These are phyloP conservation scores for Echria macrotheca DNA, from an alignment of 495 filamentous ascomycete genomes.

Conservation along the genomic window DNA sequence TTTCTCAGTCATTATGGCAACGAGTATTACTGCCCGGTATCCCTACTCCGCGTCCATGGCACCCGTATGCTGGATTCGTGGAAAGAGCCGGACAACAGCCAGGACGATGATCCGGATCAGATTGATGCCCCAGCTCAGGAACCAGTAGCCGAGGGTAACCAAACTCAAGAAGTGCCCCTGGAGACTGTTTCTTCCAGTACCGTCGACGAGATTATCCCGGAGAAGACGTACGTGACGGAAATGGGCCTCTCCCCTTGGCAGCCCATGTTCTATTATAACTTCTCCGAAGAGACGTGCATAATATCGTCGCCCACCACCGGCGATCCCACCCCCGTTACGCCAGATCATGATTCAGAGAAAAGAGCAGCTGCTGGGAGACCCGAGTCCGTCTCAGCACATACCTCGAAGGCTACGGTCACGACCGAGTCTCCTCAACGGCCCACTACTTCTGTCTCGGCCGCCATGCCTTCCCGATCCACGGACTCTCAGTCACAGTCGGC, in stretches of 20 bases:
- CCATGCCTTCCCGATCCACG: conserved; percentile 7
- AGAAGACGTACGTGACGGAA: conserved; percentile 1
- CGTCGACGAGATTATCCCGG: conserved; percentile 7
- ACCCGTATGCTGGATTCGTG: conserved; percentile 95
- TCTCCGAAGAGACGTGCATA: conserved; percentile 17
- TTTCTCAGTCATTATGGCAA: conserved; percentile 91
- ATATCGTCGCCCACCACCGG: conserved; percentile 23
- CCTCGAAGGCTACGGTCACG: conserved; percentile 3
- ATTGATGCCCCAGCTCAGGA: conserved; percentile 25
- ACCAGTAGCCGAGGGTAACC: conserved; percentile 27
- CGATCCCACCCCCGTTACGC: conserved; percentile 21
- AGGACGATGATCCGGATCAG: conserved; percentile 40
- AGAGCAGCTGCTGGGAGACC: conserved; percentile 1
- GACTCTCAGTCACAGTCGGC: conserved; percentile 10
- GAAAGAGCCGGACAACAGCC: conserved; percentile 56
- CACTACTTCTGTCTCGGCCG: conserved; percentile 1
- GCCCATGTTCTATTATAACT: conserved; percentile 14
- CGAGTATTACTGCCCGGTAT: conserved; percentile 93
- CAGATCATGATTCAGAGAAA: not conserved
- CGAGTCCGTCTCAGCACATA: conserved; percentile 6
- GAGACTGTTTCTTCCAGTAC: not conserved
- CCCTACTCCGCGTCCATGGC: conserved; percentile 84
- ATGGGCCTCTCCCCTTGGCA: conserved; percentile 27
- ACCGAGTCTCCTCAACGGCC: conserved; percentile 7
- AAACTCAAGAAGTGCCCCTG: conserved; percentile 14